phyloP scores from a whole-genome alignment of 1,284 basidiomycete species.

The Athelia sp. region DNA sequence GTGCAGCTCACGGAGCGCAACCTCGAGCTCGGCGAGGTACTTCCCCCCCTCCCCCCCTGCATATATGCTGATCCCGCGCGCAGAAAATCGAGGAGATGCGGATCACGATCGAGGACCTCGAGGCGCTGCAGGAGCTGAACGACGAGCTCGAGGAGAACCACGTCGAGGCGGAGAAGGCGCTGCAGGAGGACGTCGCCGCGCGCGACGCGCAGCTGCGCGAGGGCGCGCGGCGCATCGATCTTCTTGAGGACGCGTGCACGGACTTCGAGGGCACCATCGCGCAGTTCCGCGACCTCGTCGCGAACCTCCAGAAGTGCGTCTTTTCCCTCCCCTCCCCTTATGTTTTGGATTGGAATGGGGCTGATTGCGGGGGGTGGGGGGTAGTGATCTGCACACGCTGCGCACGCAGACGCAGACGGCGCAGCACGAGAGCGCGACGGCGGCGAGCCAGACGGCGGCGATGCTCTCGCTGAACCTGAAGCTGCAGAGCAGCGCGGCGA shows the following conservation, averaged over 20 bases:
- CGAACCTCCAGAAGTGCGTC: constrained; percentile 72
- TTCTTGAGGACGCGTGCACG: constrained; percentile 72
- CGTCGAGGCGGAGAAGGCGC: constrained; percentile 86
- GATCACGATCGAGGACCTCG: constrained; percentile 92
- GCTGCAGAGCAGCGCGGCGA: constrained; percentile 82
- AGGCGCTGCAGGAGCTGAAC: constrained; percentile 91
- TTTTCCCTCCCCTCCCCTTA: neutral
- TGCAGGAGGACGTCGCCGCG: constrained; percentile 87
- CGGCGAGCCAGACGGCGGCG: constrained; percentile 72
- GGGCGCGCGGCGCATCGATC: constrained; percentile 56
- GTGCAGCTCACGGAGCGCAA: constrained; percentile 96
- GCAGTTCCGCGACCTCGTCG: constrained; percentile 89
- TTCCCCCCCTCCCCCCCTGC: constrained; percentile 12
- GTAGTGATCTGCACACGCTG: constrained; percentile 80
- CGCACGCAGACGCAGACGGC: constrained; percentile 82
- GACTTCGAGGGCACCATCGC: constrained; percentile 85
- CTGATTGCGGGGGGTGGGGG: no score
- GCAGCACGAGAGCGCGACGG: constrained; percentile 73
- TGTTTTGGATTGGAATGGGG: neutral
- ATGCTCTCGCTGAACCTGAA: constrained; percentile 92
- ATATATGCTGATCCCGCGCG: constrained; percentile 1
- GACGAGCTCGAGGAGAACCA: constrained; percentile 99
- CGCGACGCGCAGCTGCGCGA: constrained; percentile 72
- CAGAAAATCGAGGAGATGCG: constrained; percentile 97
- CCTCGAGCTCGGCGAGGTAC: constrained; percentile 81